Base-by-base conservation (phyloP, 352 stramenopile genomes). In the Phytophthora hibernalis region DNA sequence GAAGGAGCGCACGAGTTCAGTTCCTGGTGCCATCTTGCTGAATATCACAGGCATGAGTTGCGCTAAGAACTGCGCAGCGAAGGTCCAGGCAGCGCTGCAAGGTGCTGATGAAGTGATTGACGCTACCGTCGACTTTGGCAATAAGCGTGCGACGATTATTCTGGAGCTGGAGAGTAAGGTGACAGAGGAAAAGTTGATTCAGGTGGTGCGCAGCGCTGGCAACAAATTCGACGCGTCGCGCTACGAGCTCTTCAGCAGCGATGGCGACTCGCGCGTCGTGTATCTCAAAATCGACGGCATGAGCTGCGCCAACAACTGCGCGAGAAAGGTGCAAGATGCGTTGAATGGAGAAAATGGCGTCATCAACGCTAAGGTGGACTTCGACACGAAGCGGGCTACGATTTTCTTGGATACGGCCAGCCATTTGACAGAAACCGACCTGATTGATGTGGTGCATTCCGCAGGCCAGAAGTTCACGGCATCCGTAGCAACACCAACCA, bases 301-400 rank as follows among this genome's bases (percentile, higher is more conserved):
- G 87, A 92, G 83, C 43, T 96, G 87, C 28, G 79, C 79, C 0
- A 77, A 73, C 38, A 96, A 92, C 54, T 95, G 87, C 26, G 85
- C 80, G 3, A 73, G 73, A 12, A 96, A 93, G 58, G 81, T 96
- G 6, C 79, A 96, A 47, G 44, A 64, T 10, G 83, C 83, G n/a
- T 53, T 96, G n/a, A 87, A 71, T 48, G 70, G 72, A 16, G 71
- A 74, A 0, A 59, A 72, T 8, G 88, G 88, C 12, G 88, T 96
- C n/a, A 83, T 91, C 24, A 91, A 72, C 22, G 88, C 87, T 22
- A 91, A 84, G 26, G 86, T 96, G 24, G 83, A 95, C 64, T 94
- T 95, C 53, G 59, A 77, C 16, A 85, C 76, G 47, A 91, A 90
- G 58, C 76, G 82, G n/a, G 86, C 82, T 9, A 91, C 86, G 5